Conservation (phyloP, 2,329 filamentous ascomycete genomes). For the Neodidymelliopsis sp. region DNA sequence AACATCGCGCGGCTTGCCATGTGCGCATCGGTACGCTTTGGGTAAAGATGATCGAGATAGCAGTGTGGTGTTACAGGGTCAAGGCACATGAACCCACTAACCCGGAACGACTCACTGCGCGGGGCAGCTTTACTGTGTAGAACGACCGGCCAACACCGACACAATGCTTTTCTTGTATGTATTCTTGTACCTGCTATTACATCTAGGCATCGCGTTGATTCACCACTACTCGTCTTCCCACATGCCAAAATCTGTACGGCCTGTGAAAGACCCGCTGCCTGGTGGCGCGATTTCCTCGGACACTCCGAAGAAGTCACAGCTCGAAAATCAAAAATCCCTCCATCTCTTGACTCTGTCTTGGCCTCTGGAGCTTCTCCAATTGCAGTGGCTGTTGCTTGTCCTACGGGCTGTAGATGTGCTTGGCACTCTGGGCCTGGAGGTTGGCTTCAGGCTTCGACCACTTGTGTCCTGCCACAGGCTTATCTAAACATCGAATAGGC, state of each 20-base stretch:
- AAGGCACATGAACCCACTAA: slow-evolving; percentile 7
- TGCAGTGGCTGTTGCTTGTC: slow-evolving; percentile 14
- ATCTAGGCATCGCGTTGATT: background rate
- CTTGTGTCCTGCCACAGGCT: slow-evolving; percentile 34
- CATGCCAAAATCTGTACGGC: background rate
- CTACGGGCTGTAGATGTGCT: slow-evolving; percentile 25
- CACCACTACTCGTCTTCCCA: background rate
- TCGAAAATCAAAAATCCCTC: slow-evolving; percentile 22
- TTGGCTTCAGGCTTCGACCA: slow-evolving; percentile 32
- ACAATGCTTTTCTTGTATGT: too few species aligned
- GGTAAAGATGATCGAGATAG: slow-evolving; percentile 20
- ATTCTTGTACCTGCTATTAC: background rate
- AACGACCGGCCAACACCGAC: slow-evolving; percentile 1
- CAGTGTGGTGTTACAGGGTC: slow-evolving; percentile 16
- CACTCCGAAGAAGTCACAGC: slow-evolving; percentile 28
- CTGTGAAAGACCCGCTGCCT: background rate
- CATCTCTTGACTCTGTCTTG: slow-evolving; percentile 40
- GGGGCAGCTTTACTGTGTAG: slow-evolving; percentile 13
- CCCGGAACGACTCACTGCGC: background rate
- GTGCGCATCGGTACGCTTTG: slow-evolving; percentile 14
- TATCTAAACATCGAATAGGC: slow-evolving; percentile 29
- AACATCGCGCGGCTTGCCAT: slow-evolving; percentile 10
- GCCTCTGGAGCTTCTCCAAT: slow-evolving; percentile 37
- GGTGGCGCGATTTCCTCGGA: slow-evolving; percentile 26
- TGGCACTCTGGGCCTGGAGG: slow-evolving; percentile 41